Conservation (phyloP, 2,329 filamentous ascomycete genomes). For the Apiospora koreana region DNA sequence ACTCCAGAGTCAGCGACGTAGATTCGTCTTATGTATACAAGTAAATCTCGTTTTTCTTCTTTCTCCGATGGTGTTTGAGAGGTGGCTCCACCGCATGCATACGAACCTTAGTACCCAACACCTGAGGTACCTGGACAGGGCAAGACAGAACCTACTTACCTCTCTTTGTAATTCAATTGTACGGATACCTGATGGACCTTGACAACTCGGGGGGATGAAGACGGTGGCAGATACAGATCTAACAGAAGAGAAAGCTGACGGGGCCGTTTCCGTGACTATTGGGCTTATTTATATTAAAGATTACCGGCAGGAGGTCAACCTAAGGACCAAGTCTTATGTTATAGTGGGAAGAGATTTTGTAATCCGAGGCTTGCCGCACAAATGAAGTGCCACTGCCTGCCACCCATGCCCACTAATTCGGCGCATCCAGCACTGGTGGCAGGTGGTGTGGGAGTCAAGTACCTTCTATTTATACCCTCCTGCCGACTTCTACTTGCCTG, state of each 20-base stretch:
- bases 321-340: not conserved
- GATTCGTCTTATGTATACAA: not conserved
- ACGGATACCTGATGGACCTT: too few species aligned
- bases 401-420: not conserved
- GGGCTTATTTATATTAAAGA: conserved; percentile 3
- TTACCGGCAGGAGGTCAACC: not conserved
- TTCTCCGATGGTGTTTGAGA: not conserved
- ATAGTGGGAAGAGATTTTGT: conserved; percentile 9
- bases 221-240: not conserved
- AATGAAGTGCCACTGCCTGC: not conserved
- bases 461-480: not conserved
- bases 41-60: not conserved
- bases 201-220: too few species aligned
- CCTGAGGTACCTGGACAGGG: too few species aligned
- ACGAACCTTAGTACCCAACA: too few species aligned
- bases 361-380: conserved; percentile 5
- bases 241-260: not conserved
- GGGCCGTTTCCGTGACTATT: not conserved
- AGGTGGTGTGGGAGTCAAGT: not conserved
- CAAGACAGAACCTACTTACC: not conserved
- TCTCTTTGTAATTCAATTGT: not conserved
- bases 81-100: not conserved
- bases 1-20: not conserved
- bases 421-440: too few species aligned
- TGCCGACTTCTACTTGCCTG: not conserved